phyloP scores from a whole-genome alignment of 495 filamentous ascomycete genomes.

The Tuber aestivum region DNA sequence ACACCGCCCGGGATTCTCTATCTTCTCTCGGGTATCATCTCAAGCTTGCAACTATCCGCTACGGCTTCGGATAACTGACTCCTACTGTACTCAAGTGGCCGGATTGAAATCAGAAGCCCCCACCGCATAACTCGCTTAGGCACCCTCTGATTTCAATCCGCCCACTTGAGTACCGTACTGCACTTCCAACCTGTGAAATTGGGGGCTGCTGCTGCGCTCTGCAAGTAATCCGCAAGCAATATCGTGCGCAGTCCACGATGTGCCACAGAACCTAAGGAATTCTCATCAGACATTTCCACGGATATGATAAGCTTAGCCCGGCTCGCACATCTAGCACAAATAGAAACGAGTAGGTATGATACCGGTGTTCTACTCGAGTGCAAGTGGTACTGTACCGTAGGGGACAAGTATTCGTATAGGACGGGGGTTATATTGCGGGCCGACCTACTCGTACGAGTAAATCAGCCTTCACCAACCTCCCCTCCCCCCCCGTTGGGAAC shows the following conservation, averaged over 20 bases:
- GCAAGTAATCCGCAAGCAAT: not conserved
- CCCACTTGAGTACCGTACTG: too few relatives aligned
- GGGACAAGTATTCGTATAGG: too few relatives aligned
- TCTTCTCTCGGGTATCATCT: not conserved
- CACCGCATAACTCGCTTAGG: too few relatives aligned
- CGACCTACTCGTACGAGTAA: too few relatives aligned
- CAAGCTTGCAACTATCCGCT: not conserved
- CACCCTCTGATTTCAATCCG: too few relatives aligned
- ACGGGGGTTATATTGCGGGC: too few relatives aligned
- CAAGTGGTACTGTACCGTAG: too few relatives aligned
- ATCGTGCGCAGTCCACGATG: not conserved
- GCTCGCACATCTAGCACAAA: not conserved
- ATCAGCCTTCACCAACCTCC: too few relatives aligned
- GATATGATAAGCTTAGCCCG: not conserved
- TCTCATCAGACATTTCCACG: not conserved
- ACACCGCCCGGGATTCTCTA: not conserved
- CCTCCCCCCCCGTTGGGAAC: not conserved
- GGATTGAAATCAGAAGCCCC: too few relatives aligned
- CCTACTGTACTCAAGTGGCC: too few relatives aligned
- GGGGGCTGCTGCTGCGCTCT: not conserved
- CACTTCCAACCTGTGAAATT: not conserved
- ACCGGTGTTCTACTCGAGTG: too few relatives aligned
- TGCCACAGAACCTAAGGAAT: not conserved
- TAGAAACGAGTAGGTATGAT: too few relatives aligned
- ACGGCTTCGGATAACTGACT: not conserved